A percentile compares a stretch with the other conserved stretches of the same genome.
Evolutionary conservation across 1,284 basidiomycete genomes (phyloP).

Genomic region (Microstroma glucosiphilum): DNA sequence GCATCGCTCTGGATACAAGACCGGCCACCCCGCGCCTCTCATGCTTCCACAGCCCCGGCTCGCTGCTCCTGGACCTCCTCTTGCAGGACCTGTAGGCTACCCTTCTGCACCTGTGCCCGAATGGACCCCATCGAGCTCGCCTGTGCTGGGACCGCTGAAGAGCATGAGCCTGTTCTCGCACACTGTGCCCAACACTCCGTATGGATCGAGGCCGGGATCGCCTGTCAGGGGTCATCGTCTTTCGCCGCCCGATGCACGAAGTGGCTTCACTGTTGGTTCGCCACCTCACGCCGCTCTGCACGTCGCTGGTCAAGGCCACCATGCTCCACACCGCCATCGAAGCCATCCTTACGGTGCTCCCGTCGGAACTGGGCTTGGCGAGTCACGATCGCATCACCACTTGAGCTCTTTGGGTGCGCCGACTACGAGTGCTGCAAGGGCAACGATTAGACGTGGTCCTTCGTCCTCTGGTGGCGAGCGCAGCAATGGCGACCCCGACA

Average conservation of each 20-base stretch:
- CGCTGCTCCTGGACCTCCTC: conserved; percentile 6
- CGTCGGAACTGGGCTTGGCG: conserved; percentile 14
- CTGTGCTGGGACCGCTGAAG: conserved; percentile 46
- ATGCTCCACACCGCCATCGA: conserved; percentile 44
- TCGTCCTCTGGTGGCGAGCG: conserved; percentile 33
- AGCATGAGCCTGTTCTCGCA: conserved; percentile 46
- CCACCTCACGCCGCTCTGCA: conserved; percentile 39
- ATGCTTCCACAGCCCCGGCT: conserved; percentile 7
- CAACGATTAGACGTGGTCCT: not conserved
- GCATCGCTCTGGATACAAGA: conserved; percentile 20
- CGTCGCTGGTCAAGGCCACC: conserved; percentile 39
- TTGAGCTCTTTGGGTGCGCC: conserved; percentile 36
- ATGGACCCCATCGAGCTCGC: conserved; percentile 47
- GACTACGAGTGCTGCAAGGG: conserved; percentile 13
- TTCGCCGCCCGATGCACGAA: conserved; percentile 11
- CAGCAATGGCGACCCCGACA: conserved; percentile 28
- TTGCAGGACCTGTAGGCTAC: conserved; percentile 10
- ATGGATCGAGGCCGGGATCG: conserved; percentile 40
- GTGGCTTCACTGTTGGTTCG: conserved; percentile 19
- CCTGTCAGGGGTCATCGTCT: conserved; percentile 24
- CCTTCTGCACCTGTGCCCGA: conserved; percentile 19
- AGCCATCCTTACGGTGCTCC: conserved; percentile 38
- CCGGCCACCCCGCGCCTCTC: conserved; percentile 6
- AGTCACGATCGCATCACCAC: conserved; percentile 44
- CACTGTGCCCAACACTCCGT: conserved; percentile 45